A percentile compares a stretch with the other conserved stretches of the same genome.
phyloP scores from a whole-genome alignment of 495 filamentous ascomycete genomes.

The Hypoxylon perforatum region DNA sequence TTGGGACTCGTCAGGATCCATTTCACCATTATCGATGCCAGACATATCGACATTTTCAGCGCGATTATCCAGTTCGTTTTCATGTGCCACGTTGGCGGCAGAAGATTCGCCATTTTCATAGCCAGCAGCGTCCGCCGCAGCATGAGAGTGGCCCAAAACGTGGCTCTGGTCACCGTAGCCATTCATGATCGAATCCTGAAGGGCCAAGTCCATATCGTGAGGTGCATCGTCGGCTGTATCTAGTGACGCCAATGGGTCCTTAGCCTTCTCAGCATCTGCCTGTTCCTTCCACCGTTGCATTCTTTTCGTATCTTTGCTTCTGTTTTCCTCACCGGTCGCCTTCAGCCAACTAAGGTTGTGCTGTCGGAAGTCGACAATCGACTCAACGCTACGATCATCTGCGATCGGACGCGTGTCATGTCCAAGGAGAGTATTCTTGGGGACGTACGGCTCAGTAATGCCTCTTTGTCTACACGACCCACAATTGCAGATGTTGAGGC shows the following conservation, averaged over 20 bases:
- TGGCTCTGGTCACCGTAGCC: constrained; percentile 50
- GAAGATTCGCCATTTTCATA: constrained; percentile 16
- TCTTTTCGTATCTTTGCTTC: constrained; percentile 59
- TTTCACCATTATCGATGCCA: constrained; percentile 40
- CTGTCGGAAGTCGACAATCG: constrained; percentile 82
- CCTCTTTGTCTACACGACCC: constrained; percentile 71
- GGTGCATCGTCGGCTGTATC: constrained; percentile 43
- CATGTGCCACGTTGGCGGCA: neutral
- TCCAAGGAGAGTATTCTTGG: constrained; percentile 83
- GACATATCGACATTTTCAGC: constrained; percentile 46
- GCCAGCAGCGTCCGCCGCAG: neutral
- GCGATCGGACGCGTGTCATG: constrained; percentile 89
- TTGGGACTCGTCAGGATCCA: constrained; percentile 49
- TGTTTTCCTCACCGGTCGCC: constrained; percentile 59
- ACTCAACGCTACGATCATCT: constrained; percentile 88
- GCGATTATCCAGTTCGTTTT: constrained; percentile 18
- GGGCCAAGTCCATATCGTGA: constrained; percentile 46
- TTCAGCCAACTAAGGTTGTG: constrained; percentile 85
- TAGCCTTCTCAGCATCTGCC: constrained; percentile 65
- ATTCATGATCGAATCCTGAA: constrained; percentile 48
- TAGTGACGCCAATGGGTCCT: constrained; percentile 44
- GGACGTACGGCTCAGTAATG: constrained; percentile 72
- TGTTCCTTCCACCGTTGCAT: constrained; percentile 63
- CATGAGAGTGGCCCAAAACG: constrained; percentile 22
- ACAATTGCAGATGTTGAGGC: constrained; percentile 84